phyloP scores from a whole-genome alignment of 2,329 filamentous ascomycete genomes.

The Fusarium chuoi region DNA sequence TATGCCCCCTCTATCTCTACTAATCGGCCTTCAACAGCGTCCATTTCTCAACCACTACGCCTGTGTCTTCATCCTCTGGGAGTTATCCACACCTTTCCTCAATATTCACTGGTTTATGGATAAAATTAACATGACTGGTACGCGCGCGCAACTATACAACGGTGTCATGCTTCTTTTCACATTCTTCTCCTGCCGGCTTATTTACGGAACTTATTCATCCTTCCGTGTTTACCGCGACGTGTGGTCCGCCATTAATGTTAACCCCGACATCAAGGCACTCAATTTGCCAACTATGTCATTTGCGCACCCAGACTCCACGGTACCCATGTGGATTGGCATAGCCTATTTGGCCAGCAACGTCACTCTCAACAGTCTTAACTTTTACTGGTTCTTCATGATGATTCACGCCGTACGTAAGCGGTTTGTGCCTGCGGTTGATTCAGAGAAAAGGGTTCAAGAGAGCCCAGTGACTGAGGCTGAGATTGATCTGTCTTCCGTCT shows the following conservation, averaged over 20 bases:
- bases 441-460: conserved; percentile 43
- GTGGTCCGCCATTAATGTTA: conserved; percentile 60
- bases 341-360: conserved; percentile 77
- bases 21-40: conserved; percentile 60
- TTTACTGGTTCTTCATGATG: conserved; percentile 91
- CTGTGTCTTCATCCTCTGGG: conserved; percentile 85
- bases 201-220: conserved; percentile 82
- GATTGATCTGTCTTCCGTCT: conserved; percentile 45
- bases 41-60: conserved; percentile 89
- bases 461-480: conserved; percentile 43
- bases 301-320: conserved; percentile 57
- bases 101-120: conserved; percentile 95
- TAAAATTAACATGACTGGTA: conserved; percentile 83
- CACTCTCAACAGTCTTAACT: conserved; percentile 79
- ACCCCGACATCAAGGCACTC: conserved; percentile 47
- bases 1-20: background rate
- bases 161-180: conserved; percentile 76
- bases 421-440: conserved; percentile 65
- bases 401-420: conserved; percentile 80
- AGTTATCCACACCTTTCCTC: conserved; percentile 84
- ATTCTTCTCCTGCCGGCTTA: conserved; percentile 80
- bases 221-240: conserved; percentile 76
- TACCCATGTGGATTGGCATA: conserved; percentile 76
- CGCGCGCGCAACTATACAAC: conserved; percentile 78
- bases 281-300: conserved; percentile 52